A percentile compares a stretch with the other conserved stretches of the same genome.
Evolutionary conservation across 176 grass and related monocot species (phyloP).

Genomic region (Cenchrus purpureus): DNA sequence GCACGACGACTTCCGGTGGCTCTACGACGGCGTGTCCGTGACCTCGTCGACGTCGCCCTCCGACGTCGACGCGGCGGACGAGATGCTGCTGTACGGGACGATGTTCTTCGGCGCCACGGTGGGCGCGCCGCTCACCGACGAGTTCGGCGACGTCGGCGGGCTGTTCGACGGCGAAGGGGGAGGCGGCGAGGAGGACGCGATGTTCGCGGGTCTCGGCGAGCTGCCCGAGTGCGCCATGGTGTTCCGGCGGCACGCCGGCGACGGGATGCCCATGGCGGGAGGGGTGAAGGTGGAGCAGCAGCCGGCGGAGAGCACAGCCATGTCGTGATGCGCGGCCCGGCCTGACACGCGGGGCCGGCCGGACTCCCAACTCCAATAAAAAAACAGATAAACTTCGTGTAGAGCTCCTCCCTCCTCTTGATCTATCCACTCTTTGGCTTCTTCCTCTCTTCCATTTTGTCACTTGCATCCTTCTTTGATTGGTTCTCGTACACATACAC

Average conservation of each 20-base stretch:
- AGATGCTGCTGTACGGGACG: slow-evolving; percentile 54
- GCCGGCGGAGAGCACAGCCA: slow-evolving; percentile 41
- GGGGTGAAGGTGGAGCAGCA: slow-evolving; percentile 48
- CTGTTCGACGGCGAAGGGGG: slow-evolving; percentile 14
- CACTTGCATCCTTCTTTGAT: slow-evolving; percentile 3
- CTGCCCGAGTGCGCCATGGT: slow-evolving; percentile 87
- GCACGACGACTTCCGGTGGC: slow-evolving; percentile 80
- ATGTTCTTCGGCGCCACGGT: slow-evolving; percentile 52
- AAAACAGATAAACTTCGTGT: slow-evolving; percentile 36
- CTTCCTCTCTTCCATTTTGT: slow-evolving; percentile 17
- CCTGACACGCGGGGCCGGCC: slow-evolving; percentile 26
- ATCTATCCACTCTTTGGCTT: slow-evolving; percentile 29
- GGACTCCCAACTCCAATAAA: slow-evolving; percentile 22
- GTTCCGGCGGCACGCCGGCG: slow-evolving; percentile 54
- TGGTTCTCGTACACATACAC: slow-evolving; percentile 3
- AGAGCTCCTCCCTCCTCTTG: neutral
- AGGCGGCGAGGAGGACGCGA: slow-evolving; percentile 60
- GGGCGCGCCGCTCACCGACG: slow-evolving; percentile 51
- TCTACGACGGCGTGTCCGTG: slow-evolving; percentile 62
- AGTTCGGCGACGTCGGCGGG: slow-evolving; percentile 49
- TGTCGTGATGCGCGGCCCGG: neutral
- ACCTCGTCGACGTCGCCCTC: slow-evolving; percentile 57
- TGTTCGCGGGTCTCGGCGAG: slow-evolving; percentile 80
- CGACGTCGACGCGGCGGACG: slow-evolving; percentile 47
- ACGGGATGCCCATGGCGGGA: slow-evolving; percentile 30